A percentile compares a stretch with the other conserved stretches of the same genome.
These are phyloP conservation scores for Serendipita indica DNA, from an alignment of 768 basidiomycete species.

Conservation along the genomic window DNA sequence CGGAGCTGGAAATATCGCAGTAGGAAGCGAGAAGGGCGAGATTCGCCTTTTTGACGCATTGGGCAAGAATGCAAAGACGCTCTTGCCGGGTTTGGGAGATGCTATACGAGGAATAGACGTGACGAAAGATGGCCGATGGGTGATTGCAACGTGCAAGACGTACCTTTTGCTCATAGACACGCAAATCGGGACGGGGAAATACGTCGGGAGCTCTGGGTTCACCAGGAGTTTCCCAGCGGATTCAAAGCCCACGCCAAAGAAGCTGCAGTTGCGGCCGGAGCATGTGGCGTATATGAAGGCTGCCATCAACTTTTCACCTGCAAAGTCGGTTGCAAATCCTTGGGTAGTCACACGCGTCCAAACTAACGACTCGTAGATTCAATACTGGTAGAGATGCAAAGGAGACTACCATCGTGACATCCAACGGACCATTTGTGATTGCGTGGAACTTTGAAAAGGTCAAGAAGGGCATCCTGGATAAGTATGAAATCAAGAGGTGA, in stretches of 20 bases:
- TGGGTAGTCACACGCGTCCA: conserved; percentile 5
- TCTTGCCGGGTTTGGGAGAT: conserved; percentile 85
- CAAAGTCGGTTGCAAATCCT: conserved; percentile 40
- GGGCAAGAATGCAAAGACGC: conserved; percentile 98
- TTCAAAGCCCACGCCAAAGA: conserved; percentile 79
- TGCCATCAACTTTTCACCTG: conserved; percentile 77
- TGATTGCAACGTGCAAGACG: conserved; percentile 89
- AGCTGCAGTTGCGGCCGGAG: conserved; percentile 76
- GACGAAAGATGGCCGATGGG: conserved; percentile 83
- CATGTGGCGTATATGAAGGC: conserved; percentile 92
- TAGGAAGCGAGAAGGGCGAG: conserved; percentile 94
- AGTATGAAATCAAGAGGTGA: conserved; percentile 85
- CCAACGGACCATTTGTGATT: conserved; percentile 80
- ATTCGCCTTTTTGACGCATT: conserved; percentile 88
- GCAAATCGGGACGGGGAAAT: conserved; percentile 79
- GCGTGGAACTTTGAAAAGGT: conserved; percentile 97
- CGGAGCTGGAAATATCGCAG: conserved; percentile 69
- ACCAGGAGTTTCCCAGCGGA: conserved; percentile 91
- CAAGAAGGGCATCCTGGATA: conserved; percentile 79
- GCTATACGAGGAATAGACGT: conserved; percentile 92
- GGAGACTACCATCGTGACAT: conserved; percentile 92
- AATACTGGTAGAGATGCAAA: conserved; percentile 77
- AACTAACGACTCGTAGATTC: conserved; percentile 42
- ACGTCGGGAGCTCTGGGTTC: conserved; percentile 72
- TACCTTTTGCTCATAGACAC: conserved; percentile 92